Conservation (phyloP, 495 filamentous ascomycete species). For the Penicillium flavigenum region DNA sequence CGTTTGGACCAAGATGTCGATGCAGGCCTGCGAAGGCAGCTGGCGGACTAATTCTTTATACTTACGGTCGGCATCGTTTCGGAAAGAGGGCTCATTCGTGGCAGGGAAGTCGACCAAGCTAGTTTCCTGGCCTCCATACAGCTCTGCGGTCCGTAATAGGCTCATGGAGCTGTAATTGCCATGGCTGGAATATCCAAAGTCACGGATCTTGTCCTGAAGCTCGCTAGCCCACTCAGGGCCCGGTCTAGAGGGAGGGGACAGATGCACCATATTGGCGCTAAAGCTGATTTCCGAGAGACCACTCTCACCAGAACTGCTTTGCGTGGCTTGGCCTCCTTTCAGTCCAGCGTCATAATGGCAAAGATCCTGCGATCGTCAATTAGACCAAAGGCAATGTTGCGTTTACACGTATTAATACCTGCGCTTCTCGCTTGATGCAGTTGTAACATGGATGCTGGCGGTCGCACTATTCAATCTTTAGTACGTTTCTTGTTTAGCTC, state of each 20-base stretch:
- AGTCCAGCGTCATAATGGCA: conserved; percentile 33
- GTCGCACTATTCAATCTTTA: conserved; percentile 44
- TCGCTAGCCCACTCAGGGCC: conserved; percentile 4
- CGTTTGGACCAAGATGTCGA: conserved; percentile 51
- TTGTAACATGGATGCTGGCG: conserved; percentile 61
- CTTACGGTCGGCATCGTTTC: conserved; percentile 24
- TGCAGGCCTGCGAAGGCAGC: conserved; percentile 52
- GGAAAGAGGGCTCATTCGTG: conserved; percentile 4
- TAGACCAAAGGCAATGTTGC: conserved; percentile 17
- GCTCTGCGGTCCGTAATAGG: conserved; percentile 13
- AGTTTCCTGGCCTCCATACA: not conserved
- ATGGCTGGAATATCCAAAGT: conserved; percentile 18
- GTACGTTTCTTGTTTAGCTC: not conserved
- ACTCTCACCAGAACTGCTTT: conserved; percentile 2
- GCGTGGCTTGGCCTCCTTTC: conserved; percentile 3
- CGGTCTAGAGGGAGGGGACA: not conserved
- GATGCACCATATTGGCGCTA: not conserved
- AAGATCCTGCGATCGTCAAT: conserved; percentile 25
- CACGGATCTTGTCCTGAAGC: conserved; percentile 12
- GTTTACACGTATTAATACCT: conserved; percentile 24
- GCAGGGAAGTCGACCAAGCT: not conserved
- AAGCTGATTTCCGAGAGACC: not conserved
- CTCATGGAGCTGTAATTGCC: conserved; percentile 17
- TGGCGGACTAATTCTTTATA: conserved; percentile 54
- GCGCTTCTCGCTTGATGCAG: conserved; percentile 53